phyloP scores from a whole-genome alignment of 1,284 basidiomycete genomes.

The Fomitopsis palustris region DNA sequence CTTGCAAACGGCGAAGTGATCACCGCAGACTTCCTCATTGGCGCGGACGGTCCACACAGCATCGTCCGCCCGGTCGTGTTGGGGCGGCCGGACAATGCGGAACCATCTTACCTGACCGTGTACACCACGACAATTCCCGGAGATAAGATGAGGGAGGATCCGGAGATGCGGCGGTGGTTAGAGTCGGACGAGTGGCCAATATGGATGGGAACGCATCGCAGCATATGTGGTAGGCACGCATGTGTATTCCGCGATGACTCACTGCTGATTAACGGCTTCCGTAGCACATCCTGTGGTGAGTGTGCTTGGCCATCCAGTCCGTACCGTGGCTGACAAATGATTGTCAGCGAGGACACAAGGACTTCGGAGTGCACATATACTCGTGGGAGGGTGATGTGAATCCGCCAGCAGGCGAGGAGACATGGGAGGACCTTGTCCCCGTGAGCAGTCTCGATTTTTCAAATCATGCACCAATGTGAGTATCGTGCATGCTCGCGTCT shows the following conservation, averaged over 20 bases:
- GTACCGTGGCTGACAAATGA: neutral
- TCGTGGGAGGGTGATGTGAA: conserved; percentile 13
- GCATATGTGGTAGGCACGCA: conserved; percentile 18
- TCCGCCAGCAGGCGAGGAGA: conserved; percentile 16
- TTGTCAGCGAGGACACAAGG: conserved; percentile 16
- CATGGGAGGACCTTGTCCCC: conserved; percentile 19
- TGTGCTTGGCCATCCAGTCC: neutral
- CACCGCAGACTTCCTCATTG: conserved; percentile 37
- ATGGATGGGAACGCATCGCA: conserved; percentile 22
- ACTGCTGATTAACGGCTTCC: neutral
- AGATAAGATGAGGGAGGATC: conserved; percentile 20
- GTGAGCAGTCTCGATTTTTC: conserved; percentile 12
- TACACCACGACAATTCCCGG: conserved; percentile 18
- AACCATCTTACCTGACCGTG: conserved; percentile 14
- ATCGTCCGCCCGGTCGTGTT: conserved; percentile 27
- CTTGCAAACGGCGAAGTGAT: conserved; percentile 35
- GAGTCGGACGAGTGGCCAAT: conserved; percentile 21
- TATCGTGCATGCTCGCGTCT: neutral
- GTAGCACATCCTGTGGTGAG: conserved; percentile 25
- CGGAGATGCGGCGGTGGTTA: conserved; percentile 13
- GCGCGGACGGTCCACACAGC: conserved; percentile 37
- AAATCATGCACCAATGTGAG: conserved; percentile 14
- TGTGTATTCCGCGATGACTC: neutral
- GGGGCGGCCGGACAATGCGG: conserved; percentile 13
- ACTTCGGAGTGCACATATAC: conserved; percentile 21